Evolutionary conservation across 148 eudicot genomes (phyloP), one percentile per base, ranked within the genome.

Genomic region (Arbutus unedo): DNA sequence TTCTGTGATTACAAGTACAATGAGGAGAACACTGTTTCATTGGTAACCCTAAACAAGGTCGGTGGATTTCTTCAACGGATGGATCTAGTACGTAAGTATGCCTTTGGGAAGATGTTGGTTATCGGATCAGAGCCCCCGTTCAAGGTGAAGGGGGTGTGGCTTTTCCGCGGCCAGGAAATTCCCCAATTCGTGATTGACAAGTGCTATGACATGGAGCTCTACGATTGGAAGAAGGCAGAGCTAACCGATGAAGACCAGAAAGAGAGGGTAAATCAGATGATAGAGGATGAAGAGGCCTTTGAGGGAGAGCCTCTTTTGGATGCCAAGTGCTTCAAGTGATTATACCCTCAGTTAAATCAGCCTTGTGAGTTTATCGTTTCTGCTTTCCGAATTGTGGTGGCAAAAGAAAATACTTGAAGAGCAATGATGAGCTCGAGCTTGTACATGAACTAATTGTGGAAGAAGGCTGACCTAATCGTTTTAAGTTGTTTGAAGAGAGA

Each of bases 71-170:
- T 76, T 2, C 79, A 76, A 19, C 43, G 79, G 45, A 76, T 76
- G 79, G 79, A 76, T 31, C 21, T 76, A n/a, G 79, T 44, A 8
- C 79, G 79, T 3, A 76, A 76, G n/a, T 76, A 53, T 76, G 79
- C 79, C 4, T 76, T 76, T 53, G 79, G 79, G 19, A 76, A 76
- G 62, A 76, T 76, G 79, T 19, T 76, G 45, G 79, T 76, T 60
- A 76, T 76, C 54, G 79, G 79, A 1, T 76, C 79, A 53, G 79
- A 76, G 45, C 62, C 79, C 19, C 79, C 79, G 21, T 76, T 9
- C 79, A 76, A 53, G 25, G 79, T 76, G 44, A 76, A 76, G 62
- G 79, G 79, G 9, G 6, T 76, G n/a, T 76, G 79, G 79, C 79
- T 76, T 6, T 54, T 76, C 48, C 79, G 79, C 0, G 79, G 79